These are phyloP conservation scores for Knoxia roxburghii DNA, from an alignment of 257 asterid genomes.

Conservation along the genomic window DNA sequence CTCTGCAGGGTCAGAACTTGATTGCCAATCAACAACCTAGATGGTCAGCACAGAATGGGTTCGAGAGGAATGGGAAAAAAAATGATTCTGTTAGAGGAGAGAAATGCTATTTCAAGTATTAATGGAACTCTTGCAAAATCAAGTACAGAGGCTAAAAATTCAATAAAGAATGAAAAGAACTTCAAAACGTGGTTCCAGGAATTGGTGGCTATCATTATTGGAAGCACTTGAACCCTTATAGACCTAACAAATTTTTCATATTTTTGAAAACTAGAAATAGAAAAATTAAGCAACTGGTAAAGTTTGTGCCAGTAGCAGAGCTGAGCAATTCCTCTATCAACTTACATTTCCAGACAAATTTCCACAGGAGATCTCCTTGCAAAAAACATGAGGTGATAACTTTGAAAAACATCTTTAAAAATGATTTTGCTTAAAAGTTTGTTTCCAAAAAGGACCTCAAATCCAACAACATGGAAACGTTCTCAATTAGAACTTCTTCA, in stretches of 20 bases:
- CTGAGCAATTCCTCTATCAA: slow-evolving; percentile 2
- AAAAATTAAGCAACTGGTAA: not conserved
- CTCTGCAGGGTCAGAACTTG: slow-evolving; percentile 42
- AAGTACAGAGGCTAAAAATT: not conserved
- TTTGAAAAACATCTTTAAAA: not conserved
- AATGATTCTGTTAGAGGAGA: not conserved
- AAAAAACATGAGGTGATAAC: not conserved
- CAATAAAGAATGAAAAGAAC: not conserved
- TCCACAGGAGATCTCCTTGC: not conserved
- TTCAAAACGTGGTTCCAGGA: not conserved
- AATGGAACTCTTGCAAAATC: not conserved
- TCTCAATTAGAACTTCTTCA: slow-evolving; percentile 1
- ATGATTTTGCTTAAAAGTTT: not conserved
- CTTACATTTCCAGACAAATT: not conserved
- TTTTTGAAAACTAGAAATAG: not conserved
- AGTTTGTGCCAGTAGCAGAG: not conserved
- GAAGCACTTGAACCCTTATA: not conserved
- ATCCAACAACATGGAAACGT: not conserved
- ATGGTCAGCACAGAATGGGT: slow-evolving; percentile 1
- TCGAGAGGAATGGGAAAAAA: slow-evolving; percentile 3
- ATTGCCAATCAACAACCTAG: slow-evolving; percentile 62
- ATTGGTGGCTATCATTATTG: not conserved
- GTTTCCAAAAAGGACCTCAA: not conserved
- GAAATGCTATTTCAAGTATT: not conserved
- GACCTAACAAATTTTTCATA: not conserved